These are phyloP conservation scores for Begonia masoniana DNA, from an alignment of 306 rosid genomes.

Conservation along the genomic window DNA sequence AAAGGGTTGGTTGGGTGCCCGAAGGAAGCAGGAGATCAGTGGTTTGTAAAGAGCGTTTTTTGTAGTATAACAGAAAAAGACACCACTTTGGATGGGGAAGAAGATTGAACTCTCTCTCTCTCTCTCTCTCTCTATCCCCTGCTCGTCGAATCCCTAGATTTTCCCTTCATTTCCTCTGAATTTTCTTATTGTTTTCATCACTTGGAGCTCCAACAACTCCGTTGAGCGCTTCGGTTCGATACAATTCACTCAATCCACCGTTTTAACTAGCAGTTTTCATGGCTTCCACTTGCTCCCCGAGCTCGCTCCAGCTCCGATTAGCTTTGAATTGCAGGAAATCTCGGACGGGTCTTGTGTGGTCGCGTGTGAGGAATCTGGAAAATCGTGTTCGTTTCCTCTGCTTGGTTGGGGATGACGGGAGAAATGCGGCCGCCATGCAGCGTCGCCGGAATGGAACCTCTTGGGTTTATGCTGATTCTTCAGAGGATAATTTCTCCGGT, in stretches of 20 bases:
- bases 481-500: constrained; percentile 53
- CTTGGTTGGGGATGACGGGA: constrained; percentile 20
- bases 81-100: too few relatives aligned
- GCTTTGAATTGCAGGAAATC: constrained; percentile 38
- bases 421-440: constrained; percentile 10
- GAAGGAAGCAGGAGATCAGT: too few relatives aligned
- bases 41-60: too few relatives aligned
- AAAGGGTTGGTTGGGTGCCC: too few relatives aligned
- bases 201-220: background rate
- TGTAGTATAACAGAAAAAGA: too few relatives aligned
- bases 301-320: constrained; percentile 84
- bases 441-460: constrained; percentile 12
- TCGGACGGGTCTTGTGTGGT: constrained; percentile 22
- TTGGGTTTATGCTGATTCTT: constrained; percentile 27
- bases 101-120: too few relatives aligned
- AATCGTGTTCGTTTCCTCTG: constrained; percentile 29
- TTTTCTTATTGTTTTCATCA: background rate
- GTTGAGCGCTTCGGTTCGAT: constrained; percentile 1
- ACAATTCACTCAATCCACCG: constrained; percentile 1
- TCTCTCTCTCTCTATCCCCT: too few relatives aligned
- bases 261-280: constrained; percentile 14
- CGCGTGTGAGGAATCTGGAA: constrained; percentile 21
- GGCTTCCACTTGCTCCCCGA: constrained; percentile 70
- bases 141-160: too few relatives aligned
- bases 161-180: too few relatives aligned